Conservation (phyloP, 1,284 basidiomycete species). For the Leccinum pachyderme region DNA sequence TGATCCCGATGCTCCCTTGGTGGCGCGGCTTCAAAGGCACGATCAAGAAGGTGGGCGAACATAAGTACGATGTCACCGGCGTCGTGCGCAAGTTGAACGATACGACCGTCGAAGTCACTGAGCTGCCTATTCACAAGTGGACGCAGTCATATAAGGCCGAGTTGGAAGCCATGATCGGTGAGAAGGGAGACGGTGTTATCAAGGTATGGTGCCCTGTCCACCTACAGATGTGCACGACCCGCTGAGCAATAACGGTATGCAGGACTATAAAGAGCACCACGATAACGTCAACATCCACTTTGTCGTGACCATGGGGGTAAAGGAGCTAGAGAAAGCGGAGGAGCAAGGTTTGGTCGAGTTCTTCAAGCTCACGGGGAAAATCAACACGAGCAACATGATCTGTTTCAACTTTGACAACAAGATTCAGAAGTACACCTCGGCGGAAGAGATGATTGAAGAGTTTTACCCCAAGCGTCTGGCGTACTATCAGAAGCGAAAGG, state of each 20-base stretch:
- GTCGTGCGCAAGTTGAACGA: constrained; percentile 78
- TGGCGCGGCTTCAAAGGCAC: constrained; percentile 94
- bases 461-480: constrained; percentile 90
- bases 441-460: constrained; percentile 92
- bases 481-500: constrained; percentile 95
- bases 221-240: not conserved
- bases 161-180: constrained; percentile 76
- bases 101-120: constrained; percentile 91
- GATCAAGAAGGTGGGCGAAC: constrained; percentile 77
- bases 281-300: constrained; percentile 94
- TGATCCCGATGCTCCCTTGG: constrained; percentile 91
- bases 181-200: constrained; percentile 68
- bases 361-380: constrained; percentile 85
- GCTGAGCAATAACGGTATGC: constrained; percentile 3
- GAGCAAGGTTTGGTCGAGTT: constrained; percentile 86
- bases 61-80: constrained; percentile 89
- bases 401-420: constrained; percentile 96
- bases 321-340: constrained; percentile 85
- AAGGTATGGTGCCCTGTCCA: constrained; percentile 54
- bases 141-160: constrained; percentile 91
- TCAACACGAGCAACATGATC: constrained; percentile 97
- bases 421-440: constrained; percentile 89
- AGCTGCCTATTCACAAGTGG: constrained; percentile 96
- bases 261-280: constrained; percentile 97
- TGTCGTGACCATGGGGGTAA: constrained; percentile 77